phyloP scores from a whole-genome alignment of 1,284 basidiomycete genomes.

The Tilletia setariae region DNA sequence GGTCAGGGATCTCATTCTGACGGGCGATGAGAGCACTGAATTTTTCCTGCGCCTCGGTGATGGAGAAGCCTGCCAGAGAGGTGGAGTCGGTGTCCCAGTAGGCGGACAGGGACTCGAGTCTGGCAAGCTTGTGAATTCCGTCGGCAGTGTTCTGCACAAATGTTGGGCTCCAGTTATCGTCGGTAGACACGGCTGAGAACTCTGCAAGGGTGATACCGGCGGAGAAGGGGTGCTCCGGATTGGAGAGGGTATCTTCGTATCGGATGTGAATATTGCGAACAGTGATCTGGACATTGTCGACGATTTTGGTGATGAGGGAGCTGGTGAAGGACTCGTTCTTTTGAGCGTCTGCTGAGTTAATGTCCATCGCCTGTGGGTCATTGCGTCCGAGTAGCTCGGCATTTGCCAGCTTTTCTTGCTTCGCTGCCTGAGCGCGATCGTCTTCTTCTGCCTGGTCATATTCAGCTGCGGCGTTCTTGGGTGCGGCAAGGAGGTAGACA shows the following conservation, averaged over 20 bases:
- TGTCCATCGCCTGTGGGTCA: conserved; percentile 24
- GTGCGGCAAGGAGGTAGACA: conserved; percentile 88
- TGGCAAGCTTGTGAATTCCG: conserved; percentile 89
- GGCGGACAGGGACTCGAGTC: conserved; percentile 78
- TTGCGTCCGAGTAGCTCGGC: conserved; percentile 71
- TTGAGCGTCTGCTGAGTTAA: conserved; percentile 63
- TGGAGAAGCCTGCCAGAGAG: conserved; percentile 68
- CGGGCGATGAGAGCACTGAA: conserved; percentile 68
- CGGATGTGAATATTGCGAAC: conserved; percentile 66
- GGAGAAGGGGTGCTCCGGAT: conserved; percentile 94
- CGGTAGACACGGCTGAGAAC: conserved; percentile 89
- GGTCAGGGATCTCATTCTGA: conserved; percentile 54
- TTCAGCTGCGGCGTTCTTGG: conserved; percentile 67
- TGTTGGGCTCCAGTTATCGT: conserved; percentile 85
- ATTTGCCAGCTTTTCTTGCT: conserved; percentile 81
- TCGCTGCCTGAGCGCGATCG: conserved; percentile 73
- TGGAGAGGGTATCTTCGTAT: conserved; percentile 92
- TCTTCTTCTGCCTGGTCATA: conserved; percentile 83
- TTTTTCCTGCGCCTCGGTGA: conserved; percentile 69
- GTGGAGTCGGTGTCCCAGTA: conserved; percentile 94
- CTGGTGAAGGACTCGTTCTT: conserved; percentile 78
- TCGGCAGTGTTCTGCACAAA: conserved; percentile 88
- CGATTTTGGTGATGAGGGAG: conserved; percentile 82
- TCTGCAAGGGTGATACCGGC: conserved; percentile 86
- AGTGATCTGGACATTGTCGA: conserved; percentile 95